phyloP scores from a whole-genome alignment of 2,329 filamentous ascomycete genomes.

The Monosporascus sp. region DNA sequence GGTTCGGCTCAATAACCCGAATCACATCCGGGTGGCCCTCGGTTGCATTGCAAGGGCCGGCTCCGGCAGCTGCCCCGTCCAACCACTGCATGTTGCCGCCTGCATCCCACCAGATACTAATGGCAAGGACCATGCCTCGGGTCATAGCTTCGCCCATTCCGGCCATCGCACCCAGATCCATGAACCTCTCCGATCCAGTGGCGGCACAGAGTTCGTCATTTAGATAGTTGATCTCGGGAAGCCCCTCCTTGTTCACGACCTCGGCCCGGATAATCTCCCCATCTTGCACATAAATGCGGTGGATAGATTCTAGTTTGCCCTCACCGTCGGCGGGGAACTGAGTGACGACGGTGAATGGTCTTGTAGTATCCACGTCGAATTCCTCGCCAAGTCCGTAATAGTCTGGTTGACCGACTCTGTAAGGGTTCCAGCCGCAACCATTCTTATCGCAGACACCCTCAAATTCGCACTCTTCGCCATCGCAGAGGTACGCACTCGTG shows the following conservation, averaged over 20 bases:
- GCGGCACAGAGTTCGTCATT: conserved; percentile 31
- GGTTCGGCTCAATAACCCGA: conserved; percentile 34
- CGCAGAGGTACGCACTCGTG: conserved; percentile 25
- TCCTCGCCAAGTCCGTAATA: conserved; percentile 26
- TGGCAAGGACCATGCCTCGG: conserved; percentile 43
- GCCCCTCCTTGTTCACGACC: conserved; percentile 23
- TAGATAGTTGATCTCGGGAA: conserved; percentile 28
- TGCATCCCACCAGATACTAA: conserved; percentile 48
- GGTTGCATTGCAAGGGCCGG: conserved; percentile 43
- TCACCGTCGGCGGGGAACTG: conserved; percentile 28
- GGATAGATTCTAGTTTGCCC: conserved; percentile 27
- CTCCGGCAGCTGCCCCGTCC: conserved; percentile 41
- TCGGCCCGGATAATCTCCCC: conserved; percentile 29
- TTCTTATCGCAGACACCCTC: conserved; percentile 30
- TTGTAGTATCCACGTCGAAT: conserved; percentile 28
- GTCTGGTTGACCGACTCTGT: conserved; percentile 24
- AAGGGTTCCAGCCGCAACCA: conserved; percentile 31
- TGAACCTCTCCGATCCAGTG: conserved; percentile 26
- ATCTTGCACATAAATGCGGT: conserved; percentile 30
- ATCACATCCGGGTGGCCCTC: conserved; percentile 43
- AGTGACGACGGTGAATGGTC: conserved; percentile 31
- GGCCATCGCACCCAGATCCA: conserved; percentile 33
- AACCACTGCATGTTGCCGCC: conserved; percentile 48
- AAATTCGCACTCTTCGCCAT: conserved; percentile 22
- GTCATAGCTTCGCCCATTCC: conserved; percentile 37